Conservation (phyloP, 208 protist genomes). For the Phytomonas francai region DNA sequence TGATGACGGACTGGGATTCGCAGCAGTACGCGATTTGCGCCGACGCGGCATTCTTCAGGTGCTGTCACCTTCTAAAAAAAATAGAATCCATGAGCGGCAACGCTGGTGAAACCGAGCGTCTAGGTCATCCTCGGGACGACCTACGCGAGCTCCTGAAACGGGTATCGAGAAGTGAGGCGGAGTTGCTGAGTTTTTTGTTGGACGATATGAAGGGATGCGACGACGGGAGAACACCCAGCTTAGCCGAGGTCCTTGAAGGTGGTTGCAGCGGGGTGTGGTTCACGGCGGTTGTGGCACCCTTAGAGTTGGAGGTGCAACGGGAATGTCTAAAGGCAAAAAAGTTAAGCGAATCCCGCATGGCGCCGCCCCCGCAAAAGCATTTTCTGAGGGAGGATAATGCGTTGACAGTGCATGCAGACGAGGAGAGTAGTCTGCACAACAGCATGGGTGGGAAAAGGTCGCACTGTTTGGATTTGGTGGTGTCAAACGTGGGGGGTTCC, state of each 20-base stretch:
- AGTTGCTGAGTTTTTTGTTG: background rate
- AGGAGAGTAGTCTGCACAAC: slow-evolving; percentile 7
- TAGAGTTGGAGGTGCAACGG: slow-evolving; percentile 25
- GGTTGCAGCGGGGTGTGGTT: slow-evolving; percentile 77
- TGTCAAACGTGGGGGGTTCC: slow-evolving; percentile 54
- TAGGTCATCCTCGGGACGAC: background rate
- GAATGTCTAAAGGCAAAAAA: slow-evolving; percentile 11
- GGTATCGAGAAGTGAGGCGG: background rate
- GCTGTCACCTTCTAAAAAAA: slow-evolving; percentile 12
- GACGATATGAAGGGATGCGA: background rate
- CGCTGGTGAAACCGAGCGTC: background rate
- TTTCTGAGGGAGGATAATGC: background rate
- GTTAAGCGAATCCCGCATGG: slow-evolving; percentile 9
- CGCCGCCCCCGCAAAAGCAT: slow-evolving; percentile 24
- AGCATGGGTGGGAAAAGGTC: slow-evolving; percentile 13
- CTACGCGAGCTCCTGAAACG: background rate
- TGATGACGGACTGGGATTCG: slow-evolving; percentile 68
- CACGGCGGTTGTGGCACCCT: slow-evolving; percentile 41
- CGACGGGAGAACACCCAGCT: background rate
- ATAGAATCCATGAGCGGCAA: background rate
- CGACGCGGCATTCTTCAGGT: slow-evolving; percentile 51
- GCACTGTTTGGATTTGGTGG: slow-evolving; percentile 57
- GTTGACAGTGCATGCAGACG: slow-evolving; percentile 11
- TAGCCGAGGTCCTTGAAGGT: slow-evolving; percentile 15
- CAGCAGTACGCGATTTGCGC: slow-evolving; percentile 75